These are phyloP conservation scores for Parsonsia alboflavescens DNA, from an alignment of 257 asterid species.

Conservation along the genomic window DNA sequence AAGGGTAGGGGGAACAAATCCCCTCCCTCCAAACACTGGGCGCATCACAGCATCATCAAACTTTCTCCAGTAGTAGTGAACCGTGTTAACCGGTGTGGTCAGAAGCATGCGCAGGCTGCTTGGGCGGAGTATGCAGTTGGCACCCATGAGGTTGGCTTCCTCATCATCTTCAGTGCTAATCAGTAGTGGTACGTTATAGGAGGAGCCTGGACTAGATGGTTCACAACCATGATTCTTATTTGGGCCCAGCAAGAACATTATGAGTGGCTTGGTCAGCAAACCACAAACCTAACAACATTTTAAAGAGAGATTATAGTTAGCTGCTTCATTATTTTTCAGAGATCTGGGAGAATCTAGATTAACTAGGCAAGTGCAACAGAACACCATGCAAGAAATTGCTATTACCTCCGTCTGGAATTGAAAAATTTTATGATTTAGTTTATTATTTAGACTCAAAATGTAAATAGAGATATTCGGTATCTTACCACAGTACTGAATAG, in stretches of 20 bases:
- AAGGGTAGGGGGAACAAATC: slow-evolving; percentile 17
- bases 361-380: not conserved
- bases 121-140: slow-evolving; percentile 9
- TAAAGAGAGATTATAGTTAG: not conserved
- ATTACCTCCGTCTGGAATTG: not conserved
- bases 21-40: slow-evolving; percentile 64
- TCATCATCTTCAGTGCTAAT: slow-evolving; percentile 11
- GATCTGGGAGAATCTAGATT: not conserved
- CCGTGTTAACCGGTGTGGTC: slow-evolving; percentile 35
- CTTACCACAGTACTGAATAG: slow-evolving; percentile 69
- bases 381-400: not conserved
- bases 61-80: slow-evolving; percentile 59
- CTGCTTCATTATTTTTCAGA: not conserved
- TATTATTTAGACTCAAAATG: no score
- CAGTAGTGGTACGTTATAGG: slow-evolving; percentile 36
- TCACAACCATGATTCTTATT: slow-evolving; percentile 20
- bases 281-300: slow-evolving; percentile 48
- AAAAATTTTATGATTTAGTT: no score
- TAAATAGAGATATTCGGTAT: not conserved
- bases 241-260: slow-evolving; percentile 44
- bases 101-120: slow-evolving; percentile 42
- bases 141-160: slow-evolving; percentile 2
- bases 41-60: slow-evolving; percentile 59
- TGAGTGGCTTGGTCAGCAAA: slow-evolving; percentile 53
- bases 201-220: slow-evolving; percentile 31